Evolutionary conservation across 2,329 filamentous ascomycete species (phyloP).

Genomic region (Penicillium frequentans): DNA sequence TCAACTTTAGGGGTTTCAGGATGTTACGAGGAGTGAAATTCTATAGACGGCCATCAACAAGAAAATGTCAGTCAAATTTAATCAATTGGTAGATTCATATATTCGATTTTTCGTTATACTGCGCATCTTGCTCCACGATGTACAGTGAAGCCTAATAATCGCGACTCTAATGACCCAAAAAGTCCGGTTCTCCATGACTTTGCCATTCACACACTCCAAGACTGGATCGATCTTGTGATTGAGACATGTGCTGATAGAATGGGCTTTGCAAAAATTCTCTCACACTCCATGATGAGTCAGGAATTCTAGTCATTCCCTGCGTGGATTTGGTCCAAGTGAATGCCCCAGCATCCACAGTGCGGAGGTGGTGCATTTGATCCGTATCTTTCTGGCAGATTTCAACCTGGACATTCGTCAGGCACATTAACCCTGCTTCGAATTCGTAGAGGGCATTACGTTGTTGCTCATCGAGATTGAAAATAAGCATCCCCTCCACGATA

Average conservation of each 20-base stretch:
- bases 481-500: neutral
- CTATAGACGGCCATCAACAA: no score
- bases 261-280: neutral
- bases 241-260: neutral
- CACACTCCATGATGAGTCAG: neutral
- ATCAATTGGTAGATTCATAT: neutral
- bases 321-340: neutral
- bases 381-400: neutral
- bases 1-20: neutral
- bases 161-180: neutral
- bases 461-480: neutral
- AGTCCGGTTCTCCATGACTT: neutral
- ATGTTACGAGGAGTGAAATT: neutral
- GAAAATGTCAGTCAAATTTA: neutral
- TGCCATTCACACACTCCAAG: neutral
- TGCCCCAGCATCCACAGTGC: neutral
- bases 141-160: neutral
- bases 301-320: neutral
- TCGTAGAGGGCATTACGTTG: neutral
- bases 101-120: neutral
- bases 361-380: neutral
- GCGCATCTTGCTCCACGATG: no score
- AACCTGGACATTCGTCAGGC: neutral
- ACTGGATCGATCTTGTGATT: neutral
- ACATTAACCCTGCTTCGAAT: neutral